These are phyloP conservation scores for Hygrophila difformis DNA, from an alignment of 257 asterid genomes.

Conservation along the genomic window DNA sequence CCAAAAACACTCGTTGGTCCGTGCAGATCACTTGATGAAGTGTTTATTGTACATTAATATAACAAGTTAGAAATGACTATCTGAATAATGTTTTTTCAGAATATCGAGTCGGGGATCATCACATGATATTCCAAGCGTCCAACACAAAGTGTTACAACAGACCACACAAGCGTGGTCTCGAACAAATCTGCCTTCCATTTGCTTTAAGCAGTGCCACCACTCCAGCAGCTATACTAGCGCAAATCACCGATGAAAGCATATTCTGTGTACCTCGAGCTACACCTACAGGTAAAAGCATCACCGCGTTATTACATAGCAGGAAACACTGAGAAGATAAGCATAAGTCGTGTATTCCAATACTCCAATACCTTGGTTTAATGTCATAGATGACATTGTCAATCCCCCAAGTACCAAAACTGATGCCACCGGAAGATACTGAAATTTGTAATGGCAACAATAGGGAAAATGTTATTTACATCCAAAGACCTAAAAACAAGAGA, in stretches of 20 bases:
- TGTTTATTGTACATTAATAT: too few relatives aligned
- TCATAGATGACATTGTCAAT: slow-evolving; percentile 75
- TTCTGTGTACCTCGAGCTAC: slow-evolving; percentile 57
- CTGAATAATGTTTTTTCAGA: too few relatives aligned
- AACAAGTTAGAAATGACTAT: too few relatives aligned
- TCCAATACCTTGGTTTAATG: slow-evolving; percentile 72
- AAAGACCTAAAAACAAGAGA: background rate
- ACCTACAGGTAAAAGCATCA: background rate
- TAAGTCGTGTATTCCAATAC: too few relatives aligned
- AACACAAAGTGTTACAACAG: too few relatives aligned
- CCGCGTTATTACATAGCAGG: too few relatives aligned
- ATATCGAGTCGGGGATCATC: too few relatives aligned
- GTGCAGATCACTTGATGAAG: too few relatives aligned
- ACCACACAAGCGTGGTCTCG: slow-evolving; percentile 90
- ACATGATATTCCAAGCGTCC: too few relatives aligned
- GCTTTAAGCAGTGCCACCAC: slow-evolving; percentile 70
- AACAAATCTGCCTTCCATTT: slow-evolving; percentile 90
- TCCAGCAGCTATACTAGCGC: slow-evolving; percentile 82
- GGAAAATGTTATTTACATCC: slow-evolving; percentile 14
- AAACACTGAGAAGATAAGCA: too few relatives aligned
- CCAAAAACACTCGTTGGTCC: too few relatives aligned
- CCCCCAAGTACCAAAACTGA: slow-evolving; percentile 93
- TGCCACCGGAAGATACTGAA: slow-evolving; percentile 94
- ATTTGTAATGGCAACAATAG: background rate
- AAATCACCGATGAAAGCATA: slow-evolving; percentile 49